A percentile compares a stretch with the other conserved stretches of the same genome.
These are phyloP conservation scores for Alternaria sp. DNA, from an alignment of 2,329 filamentous ascomycete species.

Conservation along the genomic window DNA sequence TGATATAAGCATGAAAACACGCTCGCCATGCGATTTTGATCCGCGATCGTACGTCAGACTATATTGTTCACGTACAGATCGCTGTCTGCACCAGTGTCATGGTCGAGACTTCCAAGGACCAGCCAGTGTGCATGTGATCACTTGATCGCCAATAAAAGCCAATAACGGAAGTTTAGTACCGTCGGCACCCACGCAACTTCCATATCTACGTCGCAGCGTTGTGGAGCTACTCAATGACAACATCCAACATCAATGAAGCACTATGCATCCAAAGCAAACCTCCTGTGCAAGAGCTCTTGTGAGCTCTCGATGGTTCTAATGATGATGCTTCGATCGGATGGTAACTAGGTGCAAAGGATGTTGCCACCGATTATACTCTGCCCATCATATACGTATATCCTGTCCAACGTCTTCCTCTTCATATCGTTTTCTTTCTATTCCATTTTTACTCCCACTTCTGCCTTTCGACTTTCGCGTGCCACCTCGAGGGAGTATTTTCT, in stretches of 20 bases:
- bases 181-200: not conserved
- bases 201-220: not conserved
- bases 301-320: not conserved
- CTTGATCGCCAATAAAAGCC: not conserved
- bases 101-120: not conserved
- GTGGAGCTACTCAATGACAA: not conserved
- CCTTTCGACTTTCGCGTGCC: not conserved
- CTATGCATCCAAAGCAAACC: not conserved
- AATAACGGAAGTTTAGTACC: not conserved
- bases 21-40: not conserved
- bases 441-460: not conserved
- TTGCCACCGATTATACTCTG: not conserved
- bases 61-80: not conserved
- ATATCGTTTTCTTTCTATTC: not conserved
- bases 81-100: not conserved
- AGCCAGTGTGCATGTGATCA: constrained; percentile 1
- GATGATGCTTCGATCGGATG: not conserved
- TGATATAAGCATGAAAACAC: not conserved
- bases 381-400: too few species aligned
- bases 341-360: not conserved
- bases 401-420: too few species aligned
- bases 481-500: not conserved
- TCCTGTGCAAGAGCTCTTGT: not conserved
- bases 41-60: not conserved
- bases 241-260: not conserved